Base-by-base conservation (phyloP, 371 early-diverging fungal genomes). In the Sporodiniella umbellata region DNA sequence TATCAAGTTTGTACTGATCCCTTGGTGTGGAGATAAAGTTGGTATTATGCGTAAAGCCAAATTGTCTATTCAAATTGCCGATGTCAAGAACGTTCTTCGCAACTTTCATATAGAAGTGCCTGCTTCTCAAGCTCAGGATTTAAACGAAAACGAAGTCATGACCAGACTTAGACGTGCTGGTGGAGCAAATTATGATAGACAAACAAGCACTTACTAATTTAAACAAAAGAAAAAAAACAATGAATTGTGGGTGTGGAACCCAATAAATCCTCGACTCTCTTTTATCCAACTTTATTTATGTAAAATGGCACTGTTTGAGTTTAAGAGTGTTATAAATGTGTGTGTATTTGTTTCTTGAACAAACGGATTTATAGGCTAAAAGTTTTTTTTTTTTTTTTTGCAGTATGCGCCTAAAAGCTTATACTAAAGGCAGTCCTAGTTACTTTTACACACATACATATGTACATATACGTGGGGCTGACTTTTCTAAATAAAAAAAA, bases 31-130 rank as follows among this genome's bases (percentile, higher is more conserved):
- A 23, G 63, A 79, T n/a, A 60, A 79, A 2, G 89, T 91, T n/a
- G 85, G 85, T 56, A 70, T 90, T 47, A 91, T 93, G 93, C 81
- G 92, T 26, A 87, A 86, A 55, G 94, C 92, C 21, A 91, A 89
- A 66, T 67, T 94, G 22, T 78, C 87, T 39, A 74, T 79, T 33
- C 94, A 93, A 64, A 87, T 89, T 54, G 65, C 86, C 10, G 87
- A 88, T 40, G 90, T 93, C 43, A 91, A 89, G 81, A 72, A 67
- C 22, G 75, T 89, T 22, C 39, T 91, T 33, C 78, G 81, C 49
- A 72, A 57, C 49, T 89, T 78, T 53, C 86, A 90, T 15, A 83
- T 90, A 42, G 92, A 93, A 64, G 62, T 92, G 14, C 72, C 86
- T 18, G 92, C 90, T 1, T 68, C 70, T 26, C 68, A 69, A 14